A percentile compares a stretch with the other conserved stretches of the same genome.
phyloP scores from a whole-genome alignment of 169 alveolate species.

The Eimeria tenella region DNA sequence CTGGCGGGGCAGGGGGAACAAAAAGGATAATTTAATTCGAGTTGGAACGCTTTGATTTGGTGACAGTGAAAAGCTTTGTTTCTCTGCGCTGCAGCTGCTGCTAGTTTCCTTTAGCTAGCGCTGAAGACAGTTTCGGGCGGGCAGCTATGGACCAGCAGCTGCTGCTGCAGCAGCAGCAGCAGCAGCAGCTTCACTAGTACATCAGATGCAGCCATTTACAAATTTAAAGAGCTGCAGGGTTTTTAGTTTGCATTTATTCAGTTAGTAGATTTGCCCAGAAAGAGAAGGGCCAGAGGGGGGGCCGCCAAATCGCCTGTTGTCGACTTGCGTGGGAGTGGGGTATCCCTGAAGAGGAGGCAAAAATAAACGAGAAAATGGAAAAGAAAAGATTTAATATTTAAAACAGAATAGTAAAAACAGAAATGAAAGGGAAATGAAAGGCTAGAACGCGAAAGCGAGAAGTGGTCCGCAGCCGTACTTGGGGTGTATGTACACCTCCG shows the following conservation, averaged over 20 bases:
- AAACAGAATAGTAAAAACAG: no score
- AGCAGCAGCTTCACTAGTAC: background rate
- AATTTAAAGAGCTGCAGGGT: background rate
- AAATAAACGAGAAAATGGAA: no score
- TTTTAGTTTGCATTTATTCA: background rate
- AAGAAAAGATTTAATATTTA: no score
- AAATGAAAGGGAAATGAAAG: no score
- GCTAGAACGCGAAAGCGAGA: no score
- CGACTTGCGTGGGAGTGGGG: background rate
- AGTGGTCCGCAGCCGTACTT: no score
- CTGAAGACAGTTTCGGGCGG: background rate
- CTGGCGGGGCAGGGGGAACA: background rate
- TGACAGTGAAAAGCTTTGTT: no score
- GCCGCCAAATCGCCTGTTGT: background rate
- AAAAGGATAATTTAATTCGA: background rate
- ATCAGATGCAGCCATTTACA: background rate
- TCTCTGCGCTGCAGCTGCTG: no score
- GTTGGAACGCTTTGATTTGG: no score
- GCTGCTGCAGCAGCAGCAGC: constrained; percentile 20
- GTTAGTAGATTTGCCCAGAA: background rate
- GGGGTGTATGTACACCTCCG: no score
- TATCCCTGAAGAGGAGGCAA: background rate
- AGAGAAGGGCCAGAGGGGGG: no score
- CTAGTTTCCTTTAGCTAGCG: background rate
- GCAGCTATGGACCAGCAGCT: background rate